These are phyloP conservation scores for Lophiotrema nucula DNA, from an alignment of 495 filamentous ascomycete species.

Conservation along the genomic window DNA sequence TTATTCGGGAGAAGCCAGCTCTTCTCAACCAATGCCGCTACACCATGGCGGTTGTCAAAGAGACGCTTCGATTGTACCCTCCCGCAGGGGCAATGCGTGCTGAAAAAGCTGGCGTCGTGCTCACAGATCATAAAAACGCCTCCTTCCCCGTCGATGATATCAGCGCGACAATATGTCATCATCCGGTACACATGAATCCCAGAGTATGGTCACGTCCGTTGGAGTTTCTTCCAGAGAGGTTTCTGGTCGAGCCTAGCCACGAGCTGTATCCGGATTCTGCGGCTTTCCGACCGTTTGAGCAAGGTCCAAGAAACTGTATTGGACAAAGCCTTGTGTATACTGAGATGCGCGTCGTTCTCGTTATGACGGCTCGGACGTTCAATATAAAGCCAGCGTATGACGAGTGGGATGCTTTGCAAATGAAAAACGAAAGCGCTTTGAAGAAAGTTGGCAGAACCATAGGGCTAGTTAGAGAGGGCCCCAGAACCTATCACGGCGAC, in stretches of 20 bases:
- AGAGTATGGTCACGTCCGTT: background rate
- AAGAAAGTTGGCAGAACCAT: background rate
- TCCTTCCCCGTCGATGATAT: slow-evolving; percentile 37
- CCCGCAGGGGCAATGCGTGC: slow-evolving; percentile 17
- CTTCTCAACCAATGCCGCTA: slow-evolving; percentile 22
- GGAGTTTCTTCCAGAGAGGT: slow-evolving; percentile 28
- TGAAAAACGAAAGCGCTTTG: background rate
- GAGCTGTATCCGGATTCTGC: slow-evolving; percentile 12
- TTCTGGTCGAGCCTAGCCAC: slow-evolving; percentile 8
- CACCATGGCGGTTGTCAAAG: slow-evolving; percentile 27
- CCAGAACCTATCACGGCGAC: slow-evolving; percentile 9
- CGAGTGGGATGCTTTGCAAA: slow-evolving; percentile 15
- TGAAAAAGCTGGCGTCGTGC: slow-evolving; percentile 13
- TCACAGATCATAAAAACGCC: slow-evolving; percentile 28
- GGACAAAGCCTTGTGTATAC: slow-evolving; percentile 46
- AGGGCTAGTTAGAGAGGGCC: background rate
- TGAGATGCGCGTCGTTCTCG: slow-evolving; percentile 44
- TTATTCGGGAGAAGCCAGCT: slow-evolving; percentile 14
- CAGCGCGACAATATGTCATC: slow-evolving; percentile 25
- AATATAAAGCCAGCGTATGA: slow-evolving; percentile 42
- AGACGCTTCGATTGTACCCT: slow-evolving; percentile 21
- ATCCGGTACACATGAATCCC: slow-evolving; percentile 22
- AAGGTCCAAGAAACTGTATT: slow-evolving; percentile 54
- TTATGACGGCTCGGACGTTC: slow-evolving; percentile 49
- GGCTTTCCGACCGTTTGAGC: slow-evolving; percentile 28